Evolutionary conservation across 768 basidiomycete species (phyloP).

Genomic region (Hemileccinum rubropunctum): DNA sequence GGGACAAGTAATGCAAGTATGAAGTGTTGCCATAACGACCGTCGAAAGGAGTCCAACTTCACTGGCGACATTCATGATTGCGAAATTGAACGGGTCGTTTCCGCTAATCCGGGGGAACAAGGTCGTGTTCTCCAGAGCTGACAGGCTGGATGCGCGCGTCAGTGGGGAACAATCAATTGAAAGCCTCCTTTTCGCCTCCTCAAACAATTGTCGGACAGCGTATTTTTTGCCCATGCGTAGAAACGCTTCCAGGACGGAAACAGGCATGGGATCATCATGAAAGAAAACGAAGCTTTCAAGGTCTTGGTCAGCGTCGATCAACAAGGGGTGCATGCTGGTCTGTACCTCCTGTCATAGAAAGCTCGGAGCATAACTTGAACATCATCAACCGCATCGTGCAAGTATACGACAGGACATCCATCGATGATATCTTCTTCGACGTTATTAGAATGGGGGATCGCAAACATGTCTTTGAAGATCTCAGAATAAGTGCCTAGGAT

Average conservation of each 20-base stretch:
- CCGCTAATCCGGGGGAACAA: slow-evolving; percentile 8
- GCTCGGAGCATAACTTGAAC: too few species aligned
- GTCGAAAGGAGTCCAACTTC: slow-evolving; percentile 8
- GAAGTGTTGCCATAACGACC: background rate
- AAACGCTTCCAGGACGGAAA: slow-evolving; percentile 7
- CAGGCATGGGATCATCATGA: slow-evolving; percentile 7
- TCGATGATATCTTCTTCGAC: too few species aligned
- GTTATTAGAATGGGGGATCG: too few species aligned
- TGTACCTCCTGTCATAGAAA: slow-evolving; percentile 4
- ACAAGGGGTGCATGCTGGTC: background rate
- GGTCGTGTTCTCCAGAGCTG: background rate
- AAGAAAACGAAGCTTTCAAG: slow-evolving; percentile 6
- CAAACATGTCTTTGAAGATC: too few species aligned
- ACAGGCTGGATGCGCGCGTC: background rate
- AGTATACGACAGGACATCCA: too few species aligned
- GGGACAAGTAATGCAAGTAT: slow-evolving; percentile 10
- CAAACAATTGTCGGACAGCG: slow-evolving; percentile 6
- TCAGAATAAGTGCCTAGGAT: too few species aligned
- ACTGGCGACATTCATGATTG: slow-evolving; percentile 11
- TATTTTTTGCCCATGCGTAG: slow-evolving; percentile 17
- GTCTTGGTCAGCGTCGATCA: background rate
- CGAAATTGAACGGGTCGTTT: slow-evolving; percentile 12
- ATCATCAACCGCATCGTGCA: too few species aligned
- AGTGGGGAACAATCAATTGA: background rate
- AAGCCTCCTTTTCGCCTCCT: slow-evolving; percentile 7